These are phyloP conservation scores for Neurospora sublineolata DNA, from an alignment of 495 filamentous ascomycete species.

Conservation along the genomic window DNA sequence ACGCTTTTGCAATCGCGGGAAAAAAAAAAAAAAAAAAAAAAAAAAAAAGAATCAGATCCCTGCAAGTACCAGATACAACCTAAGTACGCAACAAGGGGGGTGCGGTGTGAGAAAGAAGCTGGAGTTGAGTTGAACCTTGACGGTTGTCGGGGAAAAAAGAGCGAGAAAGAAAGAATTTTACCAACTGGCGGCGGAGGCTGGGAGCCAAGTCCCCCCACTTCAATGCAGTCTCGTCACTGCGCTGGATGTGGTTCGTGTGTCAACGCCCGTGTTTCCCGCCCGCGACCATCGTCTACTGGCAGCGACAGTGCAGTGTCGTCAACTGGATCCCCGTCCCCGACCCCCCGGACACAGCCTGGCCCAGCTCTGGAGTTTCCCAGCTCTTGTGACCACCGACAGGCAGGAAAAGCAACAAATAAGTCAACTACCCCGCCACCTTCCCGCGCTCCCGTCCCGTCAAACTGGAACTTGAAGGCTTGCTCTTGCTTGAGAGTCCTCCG, in stretches of 20 bases:
- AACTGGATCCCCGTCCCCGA: not conserved
- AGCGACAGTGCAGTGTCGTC: not conserved
- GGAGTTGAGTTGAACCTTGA: not conserved
- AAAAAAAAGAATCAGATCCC: not conserved
- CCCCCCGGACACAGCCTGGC: constrained; percentile 1
- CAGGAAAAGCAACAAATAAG: constrained; percentile 9
- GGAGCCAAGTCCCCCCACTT: not conserved
- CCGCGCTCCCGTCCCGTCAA: not conserved
- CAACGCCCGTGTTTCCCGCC: not conserved
- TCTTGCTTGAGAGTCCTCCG: not conserved
- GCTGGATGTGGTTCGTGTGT: not conserved
- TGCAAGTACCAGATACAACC: not conserved
- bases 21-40: not conserved
- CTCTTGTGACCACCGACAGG: constrained; percentile 2
- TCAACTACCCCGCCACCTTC: constrained; percentile 10
- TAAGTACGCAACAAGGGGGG: not conserved
- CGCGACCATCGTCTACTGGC: not conserved
- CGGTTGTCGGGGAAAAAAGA: not conserved
- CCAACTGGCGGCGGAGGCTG: constrained; percentile 1
- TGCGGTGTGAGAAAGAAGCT: not conserved
- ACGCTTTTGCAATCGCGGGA: not conserved
- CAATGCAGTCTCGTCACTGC: not conserved
- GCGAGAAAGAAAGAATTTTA: not conserved
- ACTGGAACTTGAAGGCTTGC: not conserved
- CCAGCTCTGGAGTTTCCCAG: not conserved